A percentile compares a stretch with the other conserved stretches of the same genome.
These are phyloP conservation scores for Candida cerambycidarum DNA, from an alignment of 805 yeast species.

Conservation along the genomic window DNA sequence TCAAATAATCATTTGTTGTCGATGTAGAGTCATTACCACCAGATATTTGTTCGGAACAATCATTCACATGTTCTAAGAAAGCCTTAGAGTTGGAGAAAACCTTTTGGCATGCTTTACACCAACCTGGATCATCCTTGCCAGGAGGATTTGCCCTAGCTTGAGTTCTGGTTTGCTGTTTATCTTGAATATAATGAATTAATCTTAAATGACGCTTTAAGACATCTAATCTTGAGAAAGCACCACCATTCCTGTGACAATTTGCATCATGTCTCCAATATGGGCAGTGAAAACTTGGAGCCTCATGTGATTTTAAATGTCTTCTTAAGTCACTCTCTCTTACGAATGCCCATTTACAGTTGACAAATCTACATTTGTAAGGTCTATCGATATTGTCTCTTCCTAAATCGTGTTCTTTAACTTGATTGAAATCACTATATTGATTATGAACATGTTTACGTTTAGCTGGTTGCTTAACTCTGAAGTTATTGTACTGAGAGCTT, in stretches of 20 bases:
- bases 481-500: background rate
- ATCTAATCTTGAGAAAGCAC: constrained; percentile 71
- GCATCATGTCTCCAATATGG: constrained; percentile 71
- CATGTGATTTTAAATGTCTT: constrained; percentile 66
- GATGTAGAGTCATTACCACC: constrained; percentile 10
- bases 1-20: constrained; percentile 5
- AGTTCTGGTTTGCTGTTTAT: constrained; percentile 26
- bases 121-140: constrained; percentile 55
- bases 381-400: constrained; percentile 7
- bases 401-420: constrained; percentile 9
- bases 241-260: constrained; percentile 74
- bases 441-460: constrained; percentile 10
- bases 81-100: constrained; percentile 53
- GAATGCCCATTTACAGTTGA: constrained; percentile 67
- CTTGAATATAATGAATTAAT: constrained; percentile 65
- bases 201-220: constrained; percentile 72
- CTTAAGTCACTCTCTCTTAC: constrained; percentile 67
- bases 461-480: background rate
- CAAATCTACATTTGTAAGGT: constrained; percentile 41
- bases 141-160: constrained; percentile 16
- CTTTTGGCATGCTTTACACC: constrained; percentile 64
- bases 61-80: constrained; percentile 64
- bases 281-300: constrained; percentile 64
- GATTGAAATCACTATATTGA: constrained; percentile 10
- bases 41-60: constrained; percentile 48